Conservation (phyloP, 352 stramenopile species). For the Phytophthora vignae region DNA sequence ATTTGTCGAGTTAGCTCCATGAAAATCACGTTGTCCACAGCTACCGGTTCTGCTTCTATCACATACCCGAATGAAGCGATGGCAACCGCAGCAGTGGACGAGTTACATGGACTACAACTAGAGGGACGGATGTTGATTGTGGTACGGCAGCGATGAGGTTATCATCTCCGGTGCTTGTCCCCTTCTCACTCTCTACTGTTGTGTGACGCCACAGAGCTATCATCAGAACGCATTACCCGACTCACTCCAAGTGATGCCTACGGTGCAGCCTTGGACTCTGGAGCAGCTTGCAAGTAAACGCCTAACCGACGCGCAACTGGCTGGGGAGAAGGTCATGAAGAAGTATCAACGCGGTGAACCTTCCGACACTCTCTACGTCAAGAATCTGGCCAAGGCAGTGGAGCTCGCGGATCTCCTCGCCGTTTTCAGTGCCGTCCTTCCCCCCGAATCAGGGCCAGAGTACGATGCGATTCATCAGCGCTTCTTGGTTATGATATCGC, state of each 20-base stretch:
- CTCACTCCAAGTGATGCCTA: not conserved
- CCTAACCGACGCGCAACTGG: slow-evolving; percentile 27
- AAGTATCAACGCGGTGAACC: slow-evolving; percentile 68
- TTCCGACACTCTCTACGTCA: slow-evolving; percentile 77
- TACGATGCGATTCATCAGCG: too few species aligned
- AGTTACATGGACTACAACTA: slow-evolving; percentile 61
- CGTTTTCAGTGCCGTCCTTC: slow-evolving; percentile 61
- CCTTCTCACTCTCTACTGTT: slow-evolving; percentile 14
- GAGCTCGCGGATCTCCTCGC: slow-evolving; percentile 48
- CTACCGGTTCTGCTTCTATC: slow-evolving; percentile 23
- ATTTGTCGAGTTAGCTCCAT: slow-evolving; percentile 26
- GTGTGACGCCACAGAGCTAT: slow-evolving; percentile 32
- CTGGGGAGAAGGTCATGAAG: slow-evolving; percentile 68
- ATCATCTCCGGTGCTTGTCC: not conserved
- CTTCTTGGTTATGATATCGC: too few species aligned
- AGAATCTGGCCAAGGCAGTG: slow-evolving; percentile 78
- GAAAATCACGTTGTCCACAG: slow-evolving; percentile 18
- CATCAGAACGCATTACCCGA: slow-evolving; percentile 1
- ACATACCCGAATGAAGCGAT: slow-evolving; percentile 39
- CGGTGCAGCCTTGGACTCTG: slow-evolving; percentile 31
- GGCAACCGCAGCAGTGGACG: slow-evolving; percentile 49
- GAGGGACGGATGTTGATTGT: slow-evolving; percentile 57
- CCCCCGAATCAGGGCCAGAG: slow-evolving; percentile 27
- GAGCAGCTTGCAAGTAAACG: slow-evolving; percentile 37
- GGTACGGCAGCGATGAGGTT: slow-evolving; percentile 34